These are phyloP conservation scores for Claviceps maximensis DNA, from an alignment of 2,329 filamentous ascomycete species.

Conservation along the genomic window DNA sequence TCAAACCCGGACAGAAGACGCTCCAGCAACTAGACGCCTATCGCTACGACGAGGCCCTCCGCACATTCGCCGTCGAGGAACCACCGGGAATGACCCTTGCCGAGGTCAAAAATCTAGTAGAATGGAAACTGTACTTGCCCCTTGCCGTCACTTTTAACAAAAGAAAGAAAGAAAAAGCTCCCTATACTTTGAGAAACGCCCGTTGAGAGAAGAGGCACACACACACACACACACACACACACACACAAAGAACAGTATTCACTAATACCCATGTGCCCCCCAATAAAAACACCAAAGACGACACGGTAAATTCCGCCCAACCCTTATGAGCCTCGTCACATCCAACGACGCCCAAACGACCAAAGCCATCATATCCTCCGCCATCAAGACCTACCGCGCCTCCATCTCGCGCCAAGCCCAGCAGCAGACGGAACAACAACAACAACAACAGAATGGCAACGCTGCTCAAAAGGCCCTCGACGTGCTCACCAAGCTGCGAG, in stretches of 20 bases:
- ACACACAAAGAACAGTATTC: no score
- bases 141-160: background rate
- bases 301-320: slow-evolving; percentile 50
- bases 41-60: slow-evolving; percentile 42
- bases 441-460: background rate
- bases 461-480: slow-evolving; percentile 32
- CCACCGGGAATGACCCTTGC: slow-evolving; percentile 34
- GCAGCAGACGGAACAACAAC: no score
- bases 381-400: slow-evolving; percentile 33
- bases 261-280: background rate
- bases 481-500: slow-evolving; percentile 47
- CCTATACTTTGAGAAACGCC: no score
- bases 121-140: slow-evolving; percentile 55
- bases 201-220: no score
- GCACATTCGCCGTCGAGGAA: slow-evolving; percentile 26
- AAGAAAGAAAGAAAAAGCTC: no score
- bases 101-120: slow-evolving; percentile 47
- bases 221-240: background rate
- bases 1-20: slow-evolving; percentile 34
- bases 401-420: slow-evolving; percentile 3
- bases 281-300: slow-evolving; percentile 31
- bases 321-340: slow-evolving; percentile 44
- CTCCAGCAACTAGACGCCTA: slow-evolving; percentile 46
- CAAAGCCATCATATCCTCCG: slow-evolving; percentile 34
- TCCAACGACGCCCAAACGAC: slow-evolving; percentile 43